Percentiles rank a stretch among this genome's conserved stretches.
Conservation (phyloP, 1,284 basidiomycete species). For the Pseudozyma tsukubaensis region DNA sequence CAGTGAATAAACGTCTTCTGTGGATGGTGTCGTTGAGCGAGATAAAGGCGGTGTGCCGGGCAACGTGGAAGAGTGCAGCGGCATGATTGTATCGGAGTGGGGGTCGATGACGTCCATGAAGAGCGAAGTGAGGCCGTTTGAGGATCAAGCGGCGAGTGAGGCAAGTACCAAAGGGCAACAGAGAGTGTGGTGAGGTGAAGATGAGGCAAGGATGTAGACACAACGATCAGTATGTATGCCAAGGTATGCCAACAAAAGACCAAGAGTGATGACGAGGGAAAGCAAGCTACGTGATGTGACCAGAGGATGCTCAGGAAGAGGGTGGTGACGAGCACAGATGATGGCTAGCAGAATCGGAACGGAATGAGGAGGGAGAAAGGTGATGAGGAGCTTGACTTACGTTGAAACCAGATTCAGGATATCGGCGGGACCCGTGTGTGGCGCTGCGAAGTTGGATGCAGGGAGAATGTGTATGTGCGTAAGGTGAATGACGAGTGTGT, state of each 20-base stretch:
- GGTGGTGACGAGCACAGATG: background rate
- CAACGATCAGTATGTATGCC: background rate
- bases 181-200: too few species aligned
- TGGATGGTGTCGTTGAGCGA: slow-evolving; percentile 23
- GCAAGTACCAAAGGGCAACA: background rate
- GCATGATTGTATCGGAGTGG: background rate
- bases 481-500: too few species aligned
- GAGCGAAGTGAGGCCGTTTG: background rate
- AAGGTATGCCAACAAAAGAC: background rate
- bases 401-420: background rate
- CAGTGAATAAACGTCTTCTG: slow-evolving; percentile 11
- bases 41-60: slow-evolving; percentile 35
- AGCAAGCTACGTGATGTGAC: background rate
- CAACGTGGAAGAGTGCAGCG: slow-evolving; percentile 1
- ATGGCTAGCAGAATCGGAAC: too few species aligned
- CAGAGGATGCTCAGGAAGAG: background rate
- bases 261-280: background rate
- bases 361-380: background rate
- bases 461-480: background rate
- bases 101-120: background rate
- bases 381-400: slow-evolving; percentile 1
- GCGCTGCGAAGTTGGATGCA: background rate
- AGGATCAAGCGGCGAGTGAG: background rate
- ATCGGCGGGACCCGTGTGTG: background rate
- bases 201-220: too few species aligned